Evolutionary conservation across 129 eudicot species (phyloP).

Genomic region (Dittrichia graveolens): DNA sequence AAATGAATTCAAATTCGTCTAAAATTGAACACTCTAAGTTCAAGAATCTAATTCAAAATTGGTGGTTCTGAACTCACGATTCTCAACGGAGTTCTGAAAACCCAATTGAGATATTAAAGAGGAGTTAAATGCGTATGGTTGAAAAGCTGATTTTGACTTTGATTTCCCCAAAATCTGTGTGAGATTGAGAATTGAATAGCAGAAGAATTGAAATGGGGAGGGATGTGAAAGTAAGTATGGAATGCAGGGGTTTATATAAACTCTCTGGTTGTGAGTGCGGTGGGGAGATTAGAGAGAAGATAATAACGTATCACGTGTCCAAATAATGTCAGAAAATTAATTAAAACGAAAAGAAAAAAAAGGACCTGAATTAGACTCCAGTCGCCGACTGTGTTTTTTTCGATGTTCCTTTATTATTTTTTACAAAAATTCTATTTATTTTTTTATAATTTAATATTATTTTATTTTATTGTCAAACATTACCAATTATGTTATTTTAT

Average conservation of each 20-base stretch:
- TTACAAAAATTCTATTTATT: no score
- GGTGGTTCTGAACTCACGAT: not conserved
- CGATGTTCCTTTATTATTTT: not conserved
- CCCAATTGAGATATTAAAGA: no score
- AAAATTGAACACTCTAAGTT: not conserved
- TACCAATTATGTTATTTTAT: no score
- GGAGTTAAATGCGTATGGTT: no score
- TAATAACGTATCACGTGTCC: slow-evolving; percentile 19
- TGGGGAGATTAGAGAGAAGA: not conserved
- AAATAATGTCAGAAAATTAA: not conserved
- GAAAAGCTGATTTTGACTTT: not conserved
- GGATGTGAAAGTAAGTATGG: slow-evolving; percentile 17
- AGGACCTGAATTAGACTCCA: slow-evolving; percentile 14
- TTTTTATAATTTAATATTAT: no score
- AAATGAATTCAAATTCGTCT: not conserved
- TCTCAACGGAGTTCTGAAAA: not conserved
- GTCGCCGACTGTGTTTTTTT: slow-evolving; percentile 24
- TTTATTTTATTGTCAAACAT: no score
- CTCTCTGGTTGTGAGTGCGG: slow-evolving; percentile 26
- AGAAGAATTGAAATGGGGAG: not conserved
- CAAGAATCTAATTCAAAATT: not conserved
- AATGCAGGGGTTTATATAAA: slow-evolving; percentile 34
- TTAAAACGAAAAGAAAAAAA: not conserved
- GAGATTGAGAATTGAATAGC: slow-evolving; percentile 3
- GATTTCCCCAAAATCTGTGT: not conserved